Percentiles rank a stretch among this genome's conserved stretches.
Conservation (phyloP, 1,284 basidiomycete species). For the Rhodotorula sp. region DNA sequence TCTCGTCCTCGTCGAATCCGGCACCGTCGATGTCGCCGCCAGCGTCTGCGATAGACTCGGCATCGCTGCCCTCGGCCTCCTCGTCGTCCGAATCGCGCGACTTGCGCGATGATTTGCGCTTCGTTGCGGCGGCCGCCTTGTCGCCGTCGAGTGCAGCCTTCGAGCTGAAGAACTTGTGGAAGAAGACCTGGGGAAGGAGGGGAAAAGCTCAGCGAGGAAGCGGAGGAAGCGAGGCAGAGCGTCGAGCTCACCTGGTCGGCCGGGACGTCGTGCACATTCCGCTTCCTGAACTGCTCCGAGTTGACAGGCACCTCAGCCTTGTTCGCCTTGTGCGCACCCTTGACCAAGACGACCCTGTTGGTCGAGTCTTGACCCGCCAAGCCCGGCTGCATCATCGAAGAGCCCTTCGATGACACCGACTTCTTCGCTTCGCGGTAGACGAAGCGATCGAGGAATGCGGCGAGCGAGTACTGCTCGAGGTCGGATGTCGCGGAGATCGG, state of each 20-base stretch:
- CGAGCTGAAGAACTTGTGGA: constrained; percentile 55
- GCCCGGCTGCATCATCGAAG: constrained; percentile 93
- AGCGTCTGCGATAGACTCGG: constrained; percentile 32
- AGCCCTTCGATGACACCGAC: constrained; percentile 63
- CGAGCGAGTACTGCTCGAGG: constrained; percentile 86
- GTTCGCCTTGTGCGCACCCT: constrained; percentile 56
- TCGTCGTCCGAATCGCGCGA: constrained; percentile 51
- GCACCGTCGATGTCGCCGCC: constrained; percentile 39
- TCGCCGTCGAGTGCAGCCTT: constrained; percentile 37
- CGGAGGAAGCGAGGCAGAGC: not conserved
- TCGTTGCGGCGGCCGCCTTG: constrained; percentile 36
- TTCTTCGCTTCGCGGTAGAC: constrained; percentile 98
- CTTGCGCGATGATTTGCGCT: constrained; percentile 36
- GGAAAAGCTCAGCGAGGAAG: constrained; percentile 42
- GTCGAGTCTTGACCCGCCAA: constrained; percentile 60
- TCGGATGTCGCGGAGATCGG: constrained; percentile 76
- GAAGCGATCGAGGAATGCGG: constrained; percentile 84
- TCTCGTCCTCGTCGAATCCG: constrained; percentile 49
- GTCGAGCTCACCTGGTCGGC: constrained; percentile 69
- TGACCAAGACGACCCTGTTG: constrained; percentile 66
- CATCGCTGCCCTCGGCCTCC: constrained; percentile 48
- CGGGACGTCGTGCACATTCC: constrained; percentile 70
- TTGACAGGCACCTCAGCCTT: constrained; percentile 64
- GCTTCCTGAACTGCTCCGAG: constrained; percentile 73
- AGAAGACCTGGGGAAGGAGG: constrained; percentile 65